Base-by-base conservation (phyloP, 192 early-diverging fungal genomes). In the Radiomyces spectabilis region DNA sequence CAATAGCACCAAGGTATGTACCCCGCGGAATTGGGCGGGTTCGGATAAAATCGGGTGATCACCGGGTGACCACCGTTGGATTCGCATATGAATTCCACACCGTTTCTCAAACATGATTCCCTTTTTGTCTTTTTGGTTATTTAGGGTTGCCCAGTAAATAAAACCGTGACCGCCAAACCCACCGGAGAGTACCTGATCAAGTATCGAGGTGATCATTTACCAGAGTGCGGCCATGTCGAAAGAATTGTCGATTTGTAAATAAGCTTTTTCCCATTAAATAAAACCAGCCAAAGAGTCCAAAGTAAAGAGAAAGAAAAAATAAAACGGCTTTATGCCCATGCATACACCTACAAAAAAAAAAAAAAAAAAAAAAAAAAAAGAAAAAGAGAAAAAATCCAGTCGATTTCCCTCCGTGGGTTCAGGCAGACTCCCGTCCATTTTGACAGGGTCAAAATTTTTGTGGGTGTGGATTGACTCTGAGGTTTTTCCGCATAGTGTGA, bases 131-230 rank as follows among this genome's bases (percentile, higher is more conserved):
- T 4, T 53, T 26, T 6, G 13, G 25, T 61, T 21, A 4, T 53
- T 4, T 55, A 60, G 45, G 53, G 66, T 9, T 65, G 61, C 26
- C 66, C 56, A 27, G 78, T 81, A 15, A 81, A 81, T 42, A 81
- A 81, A 48, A 81, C 78, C 1, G 78, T 81, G n/a, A 75, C 75
- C 4, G 71, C 71, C 30, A 70, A 65, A 32, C 73, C 68, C 54
- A 69, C 71, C 40, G 75, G 73, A 29, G 73, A 68, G 18, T 81
- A 69, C 32, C 46, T 74, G 2, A 81, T 77, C 45, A 81, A 81
- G 59, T 75, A 75, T 45, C 48, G 78, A 18, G 78, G 78, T 5
- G 43, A 61, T 31, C 78, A 81, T 61, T 51, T 81, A 40, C 51
- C 63, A 7, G 73, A 75, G 37, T 81, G 78, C 45, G 68, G 66